Percentiles rank a stretch among this genome's conserved stretches.
phyloP scores from a whole-genome alignment of 805 yeast genomes.

The Monosporozyma aerobia region DNA sequence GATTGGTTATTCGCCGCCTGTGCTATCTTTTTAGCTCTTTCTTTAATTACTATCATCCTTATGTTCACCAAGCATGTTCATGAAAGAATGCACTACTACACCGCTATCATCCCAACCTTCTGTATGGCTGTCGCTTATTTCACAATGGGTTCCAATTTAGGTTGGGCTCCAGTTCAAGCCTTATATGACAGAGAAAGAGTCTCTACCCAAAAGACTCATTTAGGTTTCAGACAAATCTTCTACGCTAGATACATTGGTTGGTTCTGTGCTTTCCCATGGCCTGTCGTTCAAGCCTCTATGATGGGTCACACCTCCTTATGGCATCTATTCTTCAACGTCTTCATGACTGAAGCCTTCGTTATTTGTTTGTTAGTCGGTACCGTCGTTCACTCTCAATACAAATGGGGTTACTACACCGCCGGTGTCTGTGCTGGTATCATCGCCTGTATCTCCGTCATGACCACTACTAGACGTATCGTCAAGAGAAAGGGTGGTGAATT shows the following conservation, averaged over 20 bases:
- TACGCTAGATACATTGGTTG: conserved; percentile 50
- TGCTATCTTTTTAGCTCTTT: conserved; percentile 34
- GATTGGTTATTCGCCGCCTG: conserved; percentile 65
- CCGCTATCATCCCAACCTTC: conserved; percentile 38
- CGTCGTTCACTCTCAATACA: conserved; percentile 37
- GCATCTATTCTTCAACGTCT: conserved; percentile 24
- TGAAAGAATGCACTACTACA: conserved; percentile 30
- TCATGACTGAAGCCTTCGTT: conserved; percentile 34
- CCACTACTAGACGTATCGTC: conserved; percentile 20
- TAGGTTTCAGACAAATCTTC: conserved; percentile 44
- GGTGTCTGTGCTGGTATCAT: conserved; percentile 22
- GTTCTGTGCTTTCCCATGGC: conserved; percentile 44
- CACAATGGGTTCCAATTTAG: conserved; percentile 52
- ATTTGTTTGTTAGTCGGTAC: conserved; percentile 38
- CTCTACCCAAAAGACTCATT: conserved; percentile 16
- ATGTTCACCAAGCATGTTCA: conserved; percentile 25
- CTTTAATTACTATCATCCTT: conserved; percentile 22
- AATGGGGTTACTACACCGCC: conserved; percentile 44
- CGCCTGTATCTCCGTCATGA: conserved; percentile 16
- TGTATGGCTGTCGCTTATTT: conserved; percentile 43
- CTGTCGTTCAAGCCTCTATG: conserved; percentile 29
- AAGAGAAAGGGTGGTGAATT: conserved; percentile 17
- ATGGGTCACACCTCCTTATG: conserved; percentile 20
- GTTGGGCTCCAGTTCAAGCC: conserved; percentile 41
- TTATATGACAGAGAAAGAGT: conserved; percentile 43